Conservation (phyloP, 2,329 filamentous ascomycete genomes). For the Hortaea sp. region DNA sequence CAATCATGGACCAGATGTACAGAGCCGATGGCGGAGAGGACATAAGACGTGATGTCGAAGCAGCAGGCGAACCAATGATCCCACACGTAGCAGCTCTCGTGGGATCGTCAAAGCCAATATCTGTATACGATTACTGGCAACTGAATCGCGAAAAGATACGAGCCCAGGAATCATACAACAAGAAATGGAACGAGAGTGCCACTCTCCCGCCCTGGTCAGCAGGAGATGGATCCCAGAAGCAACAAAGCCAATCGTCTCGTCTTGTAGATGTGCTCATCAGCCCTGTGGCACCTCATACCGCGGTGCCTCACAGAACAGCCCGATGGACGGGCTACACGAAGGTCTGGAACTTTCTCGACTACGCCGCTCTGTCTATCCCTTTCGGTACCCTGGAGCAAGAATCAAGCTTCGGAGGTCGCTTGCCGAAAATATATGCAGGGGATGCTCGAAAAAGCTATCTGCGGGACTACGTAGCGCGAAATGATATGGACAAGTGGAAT, state of each 20-base stretch:
- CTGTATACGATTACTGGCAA: constrained; percentile 58
- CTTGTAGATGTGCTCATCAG: constrained; percentile 43
- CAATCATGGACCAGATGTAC: constrained; percentile 45
- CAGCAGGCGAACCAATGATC: constrained; percentile 50
- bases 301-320: constrained; percentile 36
- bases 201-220: too few species aligned
- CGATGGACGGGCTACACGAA: constrained; percentile 24
- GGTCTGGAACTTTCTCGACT: constrained; percentile 37
- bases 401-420: constrained; percentile 18
- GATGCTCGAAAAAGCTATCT: too few species aligned
- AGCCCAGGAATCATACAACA: constrained; percentile 46
- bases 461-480: constrained; percentile 34
- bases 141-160: constrained; percentile 49
- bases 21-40: constrained; percentile 55
- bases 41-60: constrained; percentile 43
- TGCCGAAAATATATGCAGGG: too few species aligned
- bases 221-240: too few species aligned
- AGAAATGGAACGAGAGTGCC: constrained; percentile 41
- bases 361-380: constrained; percentile 48
- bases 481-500: constrained; percentile 44
- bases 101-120: constrained; percentile 43
- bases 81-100: constrained; percentile 49
- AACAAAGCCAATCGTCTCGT: too few species aligned
- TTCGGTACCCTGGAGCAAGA: constrained; percentile 39
- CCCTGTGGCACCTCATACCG: constrained; percentile 52